Conservation (phyloP, 192 early-diverging fungal genomes). For the Podila epigama region DNA sequence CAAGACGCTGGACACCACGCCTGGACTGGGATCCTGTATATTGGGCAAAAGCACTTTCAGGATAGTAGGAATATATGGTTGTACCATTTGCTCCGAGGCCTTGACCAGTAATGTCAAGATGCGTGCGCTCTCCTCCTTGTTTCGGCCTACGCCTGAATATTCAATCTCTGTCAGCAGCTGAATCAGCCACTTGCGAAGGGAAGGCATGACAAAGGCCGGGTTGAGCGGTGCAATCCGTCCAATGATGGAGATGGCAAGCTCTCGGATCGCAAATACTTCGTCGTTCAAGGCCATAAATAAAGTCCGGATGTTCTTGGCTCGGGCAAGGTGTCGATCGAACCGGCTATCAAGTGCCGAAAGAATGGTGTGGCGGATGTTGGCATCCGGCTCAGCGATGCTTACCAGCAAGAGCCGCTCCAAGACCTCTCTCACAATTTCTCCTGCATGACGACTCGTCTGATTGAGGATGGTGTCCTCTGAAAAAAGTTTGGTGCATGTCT, state of each 20-base stretch:
- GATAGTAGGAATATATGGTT: constrained; percentile 90
- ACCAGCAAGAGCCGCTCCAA: constrained; percentile 87
- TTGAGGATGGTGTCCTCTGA: constrained; percentile 81
- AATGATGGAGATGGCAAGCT: constrained; percentile 83
- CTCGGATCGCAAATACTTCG: constrained; percentile 86
- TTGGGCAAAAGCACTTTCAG: constrained; percentile 85
- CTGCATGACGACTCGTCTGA: constrained; percentile 75
- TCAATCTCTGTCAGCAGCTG: constrained; percentile 91
- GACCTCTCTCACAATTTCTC: constrained; percentile 85
- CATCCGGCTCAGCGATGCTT: constrained; percentile 87
- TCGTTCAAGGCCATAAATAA: constrained; percentile 92
- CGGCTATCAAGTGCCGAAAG: constrained; percentile 78
- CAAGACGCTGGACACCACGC: constrained; percentile 81
- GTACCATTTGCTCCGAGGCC: constrained; percentile 78
- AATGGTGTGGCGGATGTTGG: constrained; percentile 77
- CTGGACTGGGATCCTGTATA: constrained; percentile 76
- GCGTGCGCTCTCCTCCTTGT: constrained; percentile 85
- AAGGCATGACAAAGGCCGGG: constrained; percentile 92
- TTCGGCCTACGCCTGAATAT: constrained; percentile 75
- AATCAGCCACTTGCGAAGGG: constrained; percentile 82
- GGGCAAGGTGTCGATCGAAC: constrained; percentile 90
- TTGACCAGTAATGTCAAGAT: constrained; percentile 77
- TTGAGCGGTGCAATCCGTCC: constrained; percentile 80
- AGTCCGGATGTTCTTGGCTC: constrained; percentile 87
- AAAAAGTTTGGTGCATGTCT: constrained; percentile 85